A percentile compares a stretch with the other conserved stretches of the same genome.
Evolutionary conservation across 176 grass and related monocot genomes (phyloP).

Genomic region (Saccharum officinarum): DNA sequence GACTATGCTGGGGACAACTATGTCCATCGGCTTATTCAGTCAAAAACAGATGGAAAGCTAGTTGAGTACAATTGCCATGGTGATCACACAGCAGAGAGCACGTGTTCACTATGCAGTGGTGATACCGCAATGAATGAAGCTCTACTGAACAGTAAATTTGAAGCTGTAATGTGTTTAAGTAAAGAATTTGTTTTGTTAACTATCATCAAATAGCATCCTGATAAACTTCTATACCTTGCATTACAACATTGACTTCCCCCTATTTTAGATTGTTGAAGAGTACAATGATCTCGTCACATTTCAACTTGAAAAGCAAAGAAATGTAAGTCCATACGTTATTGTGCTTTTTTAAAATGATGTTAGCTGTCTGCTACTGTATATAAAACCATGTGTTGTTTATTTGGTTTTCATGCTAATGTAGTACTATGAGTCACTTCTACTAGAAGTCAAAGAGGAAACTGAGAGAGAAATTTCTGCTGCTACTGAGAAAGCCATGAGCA

Average conservation of each 20-base stretch:
- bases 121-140: constrained; percentile 71
- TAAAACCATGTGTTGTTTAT: constrained; percentile 11
- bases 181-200: constrained; percentile 32
- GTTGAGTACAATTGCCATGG: constrained; percentile 80
- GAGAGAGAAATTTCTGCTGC: constrained; percentile 68
- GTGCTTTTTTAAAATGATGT: constrained; percentile 1
- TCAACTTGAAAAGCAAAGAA: constrained; percentile 99
- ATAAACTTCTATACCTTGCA: constrained; percentile 30
- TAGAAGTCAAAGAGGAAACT: constrained; percentile 74
- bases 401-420: constrained; percentile 47
- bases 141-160: constrained; percentile 93
- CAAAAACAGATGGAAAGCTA: constrained; percentile 89
- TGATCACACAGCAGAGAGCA: constrained; percentile 43
- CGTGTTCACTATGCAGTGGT: constrained; percentile 44
- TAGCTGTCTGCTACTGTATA: background rate
- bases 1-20: constrained; percentile 99
- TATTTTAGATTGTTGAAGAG: constrained; percentile 78
- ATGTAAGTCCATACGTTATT: constrained; percentile 56
- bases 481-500: constrained; percentile 48
- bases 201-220: constrained; percentile 7
- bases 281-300: constrained; percentile 93
- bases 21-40: constrained; percentile 93
- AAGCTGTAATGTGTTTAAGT: constrained; percentile 77
- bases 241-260: constrained; percentile 22
- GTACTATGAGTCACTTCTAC: constrained; percentile 84